phyloP scores from a whole-genome alignment of 2,329 filamentous ascomycete species.

The Colletotrichum sp. region DNA sequence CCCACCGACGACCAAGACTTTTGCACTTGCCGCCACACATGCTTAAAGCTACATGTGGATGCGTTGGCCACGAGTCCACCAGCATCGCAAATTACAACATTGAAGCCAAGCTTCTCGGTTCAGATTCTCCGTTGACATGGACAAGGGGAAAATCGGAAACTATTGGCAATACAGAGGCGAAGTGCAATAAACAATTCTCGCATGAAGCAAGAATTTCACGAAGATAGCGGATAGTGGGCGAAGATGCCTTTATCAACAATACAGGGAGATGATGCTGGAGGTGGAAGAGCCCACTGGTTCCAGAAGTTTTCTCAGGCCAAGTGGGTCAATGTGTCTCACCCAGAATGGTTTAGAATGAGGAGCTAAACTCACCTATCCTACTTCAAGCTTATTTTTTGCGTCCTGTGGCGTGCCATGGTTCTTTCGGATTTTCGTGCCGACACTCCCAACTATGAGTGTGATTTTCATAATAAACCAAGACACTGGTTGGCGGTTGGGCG shows the following conservation, averaged over 20 bases:
- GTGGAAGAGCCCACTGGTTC: not conserved
- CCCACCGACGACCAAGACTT: not conserved
- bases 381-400: constrained; percentile 6
- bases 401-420: not conserved
- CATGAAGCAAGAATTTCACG: not conserved
- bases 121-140: not conserved
- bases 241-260: not conserved
- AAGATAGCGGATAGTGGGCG: not conserved
- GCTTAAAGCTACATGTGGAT: not conserved
- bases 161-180: not conserved
- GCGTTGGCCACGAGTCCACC: not conserved
- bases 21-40: not conserved
- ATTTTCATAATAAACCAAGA: not conserved
- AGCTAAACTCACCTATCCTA: not conserved
- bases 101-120: not conserved
- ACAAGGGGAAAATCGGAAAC: not conserved
- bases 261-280: not conserved
- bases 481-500: not conserved
- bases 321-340: constrained; percentile 3
- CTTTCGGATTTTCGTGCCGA: not conserved
- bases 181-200: not conserved
- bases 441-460: not conserved
- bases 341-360: not conserved
- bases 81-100: not conserved
- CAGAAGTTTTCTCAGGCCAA: not conserved